Base-by-base conservation (phyloP, 139 green algal genomes). In the Haematococcus sp. region DNA sequence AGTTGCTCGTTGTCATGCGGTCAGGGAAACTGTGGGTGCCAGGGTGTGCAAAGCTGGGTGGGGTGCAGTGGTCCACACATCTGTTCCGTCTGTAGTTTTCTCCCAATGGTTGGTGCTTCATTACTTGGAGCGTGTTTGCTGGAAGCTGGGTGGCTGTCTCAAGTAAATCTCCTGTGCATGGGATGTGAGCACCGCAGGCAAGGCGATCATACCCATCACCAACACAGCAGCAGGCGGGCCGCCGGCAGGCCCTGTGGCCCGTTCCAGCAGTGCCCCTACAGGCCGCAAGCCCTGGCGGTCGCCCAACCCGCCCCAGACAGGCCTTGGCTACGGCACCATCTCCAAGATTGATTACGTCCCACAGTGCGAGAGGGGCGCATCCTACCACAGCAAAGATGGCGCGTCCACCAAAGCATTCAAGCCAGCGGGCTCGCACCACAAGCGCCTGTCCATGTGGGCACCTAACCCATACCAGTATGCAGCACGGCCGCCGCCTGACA, bases 391-490 rank as follows among this genome's bases (percentile, higher is more conserved):
- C 23, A 49, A 52, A 35, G 23, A n/a, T 4, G 27, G 32, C 32
- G 16, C 20, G 3, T 19, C 7, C 16, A 31, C 4, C 3, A 33
- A 27, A 1, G 25, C 32, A 22, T n/a, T 49, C 52, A 74, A 66
- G 44, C 74, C 74, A 15, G 35, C n/a, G 2, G 43, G 13, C 15
- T 55, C 33, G 4, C 56, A 63, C 43, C 67, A 75, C 56, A 75
- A 74, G 28, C 67, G 74, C 2, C 66, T 80, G 22, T 66, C 35
- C 46, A 80, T 80, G 74, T 80, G 74, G 74, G 32, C 66, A 1
- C 65, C 71, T 15, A 75, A 74, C 25, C 74, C 74, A 1, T 80
- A 80, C 59, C 34, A 64, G 19, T 51, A 54, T 5, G 67, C 66
- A 1, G 28, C 67, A 3, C 28, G 59, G 20, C 71, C 71, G 2